Percentiles rank a stretch among this genome's conserved stretches.
Evolutionary conservation across 768 basidiomycete genomes (phyloP).

Genomic region (button mushroom (Agaricus bisporus)): DNA sequence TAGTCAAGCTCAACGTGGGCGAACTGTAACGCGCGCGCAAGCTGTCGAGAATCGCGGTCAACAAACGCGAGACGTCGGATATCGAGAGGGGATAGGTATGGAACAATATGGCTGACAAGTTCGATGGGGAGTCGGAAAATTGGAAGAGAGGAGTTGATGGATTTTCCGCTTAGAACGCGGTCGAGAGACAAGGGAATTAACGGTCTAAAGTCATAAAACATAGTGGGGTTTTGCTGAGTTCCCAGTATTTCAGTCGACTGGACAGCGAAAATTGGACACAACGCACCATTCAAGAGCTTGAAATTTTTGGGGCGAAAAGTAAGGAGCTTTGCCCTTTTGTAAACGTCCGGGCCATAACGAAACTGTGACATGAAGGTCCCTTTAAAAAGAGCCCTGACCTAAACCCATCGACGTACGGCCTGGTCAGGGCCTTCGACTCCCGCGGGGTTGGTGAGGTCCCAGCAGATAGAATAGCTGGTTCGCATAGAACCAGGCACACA

Average conservation of each 20-base stretch:
- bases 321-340: not conserved
- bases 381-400: no score
- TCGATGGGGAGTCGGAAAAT: conserved; percentile 24
- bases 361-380: no score
- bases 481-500: no score
- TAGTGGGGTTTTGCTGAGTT: not conserved
- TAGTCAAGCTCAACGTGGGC: conserved; percentile 17
- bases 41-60: conserved; percentile 20
- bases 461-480: no score
- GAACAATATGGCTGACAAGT: conserved; percentile 18
- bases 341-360: not conserved
- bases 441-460: no score
- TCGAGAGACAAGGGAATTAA: conserved; percentile 16
- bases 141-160: conserved; percentile 17
- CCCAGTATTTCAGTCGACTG: not conserved
- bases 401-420: no score
- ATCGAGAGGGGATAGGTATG: conserved; percentile 19
- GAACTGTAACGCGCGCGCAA: conserved; percentile 19
- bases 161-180: conserved; percentile 15
- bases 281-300: not conserved
- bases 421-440: no score
- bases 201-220: conserved; percentile 11
- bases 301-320: not conserved
- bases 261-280: not conserved
- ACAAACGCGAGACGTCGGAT: conserved; percentile 20